phyloP scores from a whole-genome alignment of 164 flowering plant genomes.

The Vitis riparia region DNA sequence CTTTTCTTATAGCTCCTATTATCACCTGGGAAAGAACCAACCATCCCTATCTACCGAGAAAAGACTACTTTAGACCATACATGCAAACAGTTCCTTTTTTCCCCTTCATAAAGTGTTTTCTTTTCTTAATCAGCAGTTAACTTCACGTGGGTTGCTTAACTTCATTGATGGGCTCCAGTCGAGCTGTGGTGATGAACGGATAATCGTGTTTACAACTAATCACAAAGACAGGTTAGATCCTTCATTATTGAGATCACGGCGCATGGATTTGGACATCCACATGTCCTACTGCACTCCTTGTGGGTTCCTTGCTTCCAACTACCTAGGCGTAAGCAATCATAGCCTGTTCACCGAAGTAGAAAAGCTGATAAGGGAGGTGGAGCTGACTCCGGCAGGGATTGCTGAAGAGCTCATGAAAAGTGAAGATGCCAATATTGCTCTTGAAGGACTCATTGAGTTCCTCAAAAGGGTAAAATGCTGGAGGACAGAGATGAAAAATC shows the following conservation, averaged over 20 bases:
- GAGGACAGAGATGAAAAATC: not conserved
- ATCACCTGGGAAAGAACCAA: too few relatives aligned
- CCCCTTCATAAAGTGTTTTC: not conserved
- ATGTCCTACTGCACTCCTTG: constrained; percentile 22
- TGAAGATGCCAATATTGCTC: constrained; percentile 11
- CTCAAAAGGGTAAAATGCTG: not conserved
- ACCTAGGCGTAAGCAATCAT: constrained; percentile 8
- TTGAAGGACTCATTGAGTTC: constrained; percentile 10
- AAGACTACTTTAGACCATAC: too few relatives aligned
- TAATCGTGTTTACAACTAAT: constrained; percentile 27
- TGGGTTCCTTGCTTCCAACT: constrained; percentile 25
- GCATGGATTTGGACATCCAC: constrained; percentile 31
- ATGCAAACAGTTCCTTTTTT: not conserved
- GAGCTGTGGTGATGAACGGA: constrained; percentile 32
- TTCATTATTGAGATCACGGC: constrained; percentile 26
- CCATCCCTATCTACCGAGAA: too few relatives aligned
- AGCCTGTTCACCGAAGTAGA: constrained; percentile 6
- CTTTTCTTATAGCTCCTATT: too few relatives aligned
- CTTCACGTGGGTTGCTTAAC: constrained; percentile 22
- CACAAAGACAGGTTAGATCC: constrained; percentile 25
- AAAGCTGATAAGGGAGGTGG: constrained; percentile 5
- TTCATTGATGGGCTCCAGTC: constrained; percentile 32
- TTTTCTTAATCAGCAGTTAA: constrained; percentile 6
- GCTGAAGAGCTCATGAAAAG: constrained; percentile 29
- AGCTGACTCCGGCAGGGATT: constrained; percentile 27